phyloP scores from a whole-genome alignment of 352 stramenopile genomes.

The Globisporangium nunn region DNA sequence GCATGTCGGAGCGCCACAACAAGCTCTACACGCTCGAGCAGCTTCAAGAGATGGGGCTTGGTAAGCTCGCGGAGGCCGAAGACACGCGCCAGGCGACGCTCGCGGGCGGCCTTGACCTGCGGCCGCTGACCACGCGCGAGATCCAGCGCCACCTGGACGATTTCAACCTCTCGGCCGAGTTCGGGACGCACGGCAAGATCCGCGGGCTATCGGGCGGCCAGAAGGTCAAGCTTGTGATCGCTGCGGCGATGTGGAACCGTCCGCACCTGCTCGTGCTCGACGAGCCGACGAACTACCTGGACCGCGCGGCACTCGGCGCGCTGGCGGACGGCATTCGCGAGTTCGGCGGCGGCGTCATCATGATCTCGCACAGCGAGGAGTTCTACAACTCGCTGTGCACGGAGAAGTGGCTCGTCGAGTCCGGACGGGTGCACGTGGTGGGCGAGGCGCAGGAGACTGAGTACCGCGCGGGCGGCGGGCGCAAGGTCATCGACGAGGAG shows the following conservation, averaged over 20 bases:
- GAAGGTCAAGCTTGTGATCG: constrained; percentile 80
- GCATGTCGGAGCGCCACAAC: too few species aligned
- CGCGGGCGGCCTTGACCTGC: too few species aligned
- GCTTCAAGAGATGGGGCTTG: too few species aligned
- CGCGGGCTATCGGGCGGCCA: constrained; percentile 67
- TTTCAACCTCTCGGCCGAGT: constrained; percentile 37
- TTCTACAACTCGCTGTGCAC: too few species aligned
- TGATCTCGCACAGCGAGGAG: too few species aligned
- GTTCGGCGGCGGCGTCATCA: too few species aligned
- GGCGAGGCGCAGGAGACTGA: constrained; percentile 68
- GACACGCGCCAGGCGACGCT: too few species aligned
- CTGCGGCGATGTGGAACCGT: constrained; percentile 72
- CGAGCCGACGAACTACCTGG: constrained; percentile 95
- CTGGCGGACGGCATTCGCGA: too few species aligned
- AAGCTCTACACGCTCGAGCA: too few species aligned
- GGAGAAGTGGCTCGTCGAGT: constrained; percentile 10
- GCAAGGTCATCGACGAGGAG: constrained; percentile 57
- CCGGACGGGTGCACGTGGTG: constrained; percentile 53
- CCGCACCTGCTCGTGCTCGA: constrained; percentile 85
- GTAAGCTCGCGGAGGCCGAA: too few species aligned
- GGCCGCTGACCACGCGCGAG: too few species aligned
- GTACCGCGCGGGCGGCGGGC: constrained; percentile 53
- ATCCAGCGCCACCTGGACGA: too few species aligned
- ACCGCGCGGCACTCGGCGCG: constrained; percentile 35
- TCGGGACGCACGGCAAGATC: constrained; percentile 78